Evolutionary conservation across 2,329 filamentous ascomycete genomes (phyloP).

Genomic region (Triangularia verruculosa): DNA sequence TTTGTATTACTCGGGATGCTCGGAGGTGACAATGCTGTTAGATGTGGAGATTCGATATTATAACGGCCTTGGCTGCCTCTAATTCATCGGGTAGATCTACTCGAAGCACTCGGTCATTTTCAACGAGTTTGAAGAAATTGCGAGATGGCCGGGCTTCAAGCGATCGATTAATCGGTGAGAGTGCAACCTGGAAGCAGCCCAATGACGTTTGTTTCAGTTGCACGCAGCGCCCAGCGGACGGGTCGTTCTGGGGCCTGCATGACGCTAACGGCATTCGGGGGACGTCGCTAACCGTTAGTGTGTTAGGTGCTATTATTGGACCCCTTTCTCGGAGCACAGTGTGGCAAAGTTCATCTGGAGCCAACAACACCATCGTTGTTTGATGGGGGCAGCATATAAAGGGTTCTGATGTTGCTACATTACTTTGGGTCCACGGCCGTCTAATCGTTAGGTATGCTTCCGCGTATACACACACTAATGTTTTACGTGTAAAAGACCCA

Average conservation of each 20-base stretch:
- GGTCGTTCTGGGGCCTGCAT: slow-evolving; percentile 1
- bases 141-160: neutral
- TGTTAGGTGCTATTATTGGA: slow-evolving; percentile 1
- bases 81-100: neutral
- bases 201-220: slow-evolving; percentile 21
- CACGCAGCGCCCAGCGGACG: neutral
- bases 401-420: neutral
- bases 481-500: neutral
- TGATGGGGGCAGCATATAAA: neutral
- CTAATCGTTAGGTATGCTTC: neutral
- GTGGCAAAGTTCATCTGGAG: neutral
- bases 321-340: slow-evolving; percentile 5
- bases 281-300: neutral
- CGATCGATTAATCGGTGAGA: neutral
- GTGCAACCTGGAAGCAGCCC: slow-evolving; percentile 4
- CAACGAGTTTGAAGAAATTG: neutral
- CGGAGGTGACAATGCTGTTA: neutral
- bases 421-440: neutral
- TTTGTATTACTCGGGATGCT: neutral
- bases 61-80: neutral
- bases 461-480: neutral
- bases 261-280: slow-evolving; percentile 9
- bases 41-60: neutral
- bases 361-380: neutral
- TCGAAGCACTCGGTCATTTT: neutral